Evolutionary conservation across 73 alveolate genomes (phyloP), one percentile per base, ranked within the genome.

Genomic region (Paramecium primaurelia): DNA sequence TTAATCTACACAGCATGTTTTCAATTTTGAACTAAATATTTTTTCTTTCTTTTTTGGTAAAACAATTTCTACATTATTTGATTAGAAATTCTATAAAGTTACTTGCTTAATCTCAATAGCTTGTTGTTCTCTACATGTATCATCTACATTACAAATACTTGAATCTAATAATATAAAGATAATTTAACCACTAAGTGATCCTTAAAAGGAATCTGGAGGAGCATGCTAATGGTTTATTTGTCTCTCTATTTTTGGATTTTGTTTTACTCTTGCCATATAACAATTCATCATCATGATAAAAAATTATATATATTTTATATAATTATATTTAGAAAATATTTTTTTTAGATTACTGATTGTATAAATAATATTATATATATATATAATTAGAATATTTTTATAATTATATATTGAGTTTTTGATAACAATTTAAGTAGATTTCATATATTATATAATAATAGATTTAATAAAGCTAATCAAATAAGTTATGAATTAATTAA

Each of bases 161-260:
- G 91, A 80, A 26, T 80, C 87, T 73, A 37, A 73, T 54, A n/a
- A 18, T 54, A 73, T 12, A 34, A 36, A 36, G 36, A n/a, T 73
- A 3, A 20, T 37, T 30, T 7, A 30, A 73, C 87, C 91, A 44
- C 58, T 47, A 10, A 80, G 6, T 14, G 91, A 80, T 80, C 30
- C 91, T 25, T 22, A 44, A 80, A 80, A 49, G 8, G 91, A 80
- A 22, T 80, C 91, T 18, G 91, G 91, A 80, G 91, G 91, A 2
- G 91, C 91, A 64, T 64, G 84, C 12, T 64, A 32, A 64, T 64
- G 84, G 9, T 64, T 64, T 10, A 64, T 20, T 64, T 64, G 11
- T 64, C 84, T 28, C 26, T 64, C 84, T 64, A 64, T 64, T 64
- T 64, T 64, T 34, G 84, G 84, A 64, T 64, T 64, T 26, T 64